These are phyloP conservation scores for Lactifluus echinatus DNA, from an alignment of 768 basidiomycete species.

Conservation along the genomic window DNA sequence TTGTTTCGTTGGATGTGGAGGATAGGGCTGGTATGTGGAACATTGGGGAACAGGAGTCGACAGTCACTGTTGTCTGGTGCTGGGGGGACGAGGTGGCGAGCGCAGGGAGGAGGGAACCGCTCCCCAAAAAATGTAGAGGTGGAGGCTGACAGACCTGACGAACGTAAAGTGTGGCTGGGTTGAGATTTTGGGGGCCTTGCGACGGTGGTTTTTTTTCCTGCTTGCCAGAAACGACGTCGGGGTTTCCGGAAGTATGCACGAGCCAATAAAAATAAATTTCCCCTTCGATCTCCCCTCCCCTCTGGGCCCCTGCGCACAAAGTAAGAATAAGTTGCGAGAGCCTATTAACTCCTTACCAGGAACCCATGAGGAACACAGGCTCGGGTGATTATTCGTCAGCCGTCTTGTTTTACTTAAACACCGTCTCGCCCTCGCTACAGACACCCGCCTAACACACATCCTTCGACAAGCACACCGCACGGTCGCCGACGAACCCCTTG, in stretches of 20 bases:
- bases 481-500: background rate
- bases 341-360: background rate
- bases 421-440: conserved; percentile 5
- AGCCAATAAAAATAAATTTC: background rate
- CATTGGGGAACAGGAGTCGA: background rate
- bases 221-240: background rate
- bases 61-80: background rate
- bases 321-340: background rate
- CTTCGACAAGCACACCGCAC: background rate
- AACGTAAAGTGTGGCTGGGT: too few species aligned
- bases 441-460: background rate
- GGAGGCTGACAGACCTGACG: too few species aligned
- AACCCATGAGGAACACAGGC: background rate
- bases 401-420: conserved; percentile 6
- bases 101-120: background rate
- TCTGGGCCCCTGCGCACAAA: background rate
- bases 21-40: background rate
- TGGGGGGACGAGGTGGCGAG: background rate
- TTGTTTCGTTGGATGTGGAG: background rate
- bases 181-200: background rate
- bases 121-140: background rate
- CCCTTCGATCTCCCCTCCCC: background rate
- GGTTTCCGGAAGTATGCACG: background rate
- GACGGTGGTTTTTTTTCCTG: background rate
- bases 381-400: background rate